These are phyloP conservation scores for Penicillium sp. DNA, from an alignment of 2,329 filamentous ascomycete species.

Conservation along the genomic window DNA sequence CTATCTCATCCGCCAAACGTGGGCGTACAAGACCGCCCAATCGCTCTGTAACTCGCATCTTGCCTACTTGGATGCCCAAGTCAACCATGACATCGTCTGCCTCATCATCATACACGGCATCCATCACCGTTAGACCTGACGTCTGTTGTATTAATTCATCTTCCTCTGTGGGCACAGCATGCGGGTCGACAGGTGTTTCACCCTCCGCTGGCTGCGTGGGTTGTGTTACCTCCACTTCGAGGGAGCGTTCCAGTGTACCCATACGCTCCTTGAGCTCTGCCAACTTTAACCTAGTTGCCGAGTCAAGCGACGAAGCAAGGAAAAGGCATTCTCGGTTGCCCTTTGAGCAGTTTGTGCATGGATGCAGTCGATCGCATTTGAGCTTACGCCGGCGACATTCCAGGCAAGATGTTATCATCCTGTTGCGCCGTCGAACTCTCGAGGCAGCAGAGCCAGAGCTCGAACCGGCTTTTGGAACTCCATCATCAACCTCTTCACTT, in stretches of 20 bases:
- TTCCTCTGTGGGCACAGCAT: slow-evolving; percentile 31
- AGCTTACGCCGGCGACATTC: slow-evolving; percentile 71
- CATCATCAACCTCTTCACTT: slow-evolving; percentile 1
- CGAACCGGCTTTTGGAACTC: background rate
- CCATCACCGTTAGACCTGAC: slow-evolving; percentile 59
- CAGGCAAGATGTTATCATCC: slow-evolving; percentile 66
- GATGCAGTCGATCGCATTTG: slow-evolving; percentile 68
- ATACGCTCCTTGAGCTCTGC: slow-evolving; percentile 78
- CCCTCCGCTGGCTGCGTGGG: slow-evolving; percentile 8
- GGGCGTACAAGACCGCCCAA: slow-evolving; percentile 70
- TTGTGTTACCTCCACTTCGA: slow-evolving; percentile 60
- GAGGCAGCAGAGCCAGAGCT: background rate
- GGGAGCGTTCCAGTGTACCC: slow-evolving; percentile 63
- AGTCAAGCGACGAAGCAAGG: slow-evolving; percentile 64
- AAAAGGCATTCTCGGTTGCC: slow-evolving; percentile 57
- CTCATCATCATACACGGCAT: slow-evolving; percentile 65
- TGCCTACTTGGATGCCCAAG: slow-evolving; percentile 67
- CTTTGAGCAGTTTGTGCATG: slow-evolving; percentile 59
- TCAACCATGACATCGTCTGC: slow-evolving; percentile 67
- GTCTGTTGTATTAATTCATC: slow-evolving; percentile 58
- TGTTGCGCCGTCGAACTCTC: slow-evolving; percentile 55
- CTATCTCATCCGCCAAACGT: slow-evolving; percentile 66
- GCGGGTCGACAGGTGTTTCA: background rate
- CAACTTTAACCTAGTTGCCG: slow-evolving; percentile 64
- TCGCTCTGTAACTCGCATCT: slow-evolving; percentile 68